These are phyloP conservation scores for Aplosporella prunicola DNA, from an alignment of 2,329 filamentous ascomycete genomes.

Conservation along the genomic window DNA sequence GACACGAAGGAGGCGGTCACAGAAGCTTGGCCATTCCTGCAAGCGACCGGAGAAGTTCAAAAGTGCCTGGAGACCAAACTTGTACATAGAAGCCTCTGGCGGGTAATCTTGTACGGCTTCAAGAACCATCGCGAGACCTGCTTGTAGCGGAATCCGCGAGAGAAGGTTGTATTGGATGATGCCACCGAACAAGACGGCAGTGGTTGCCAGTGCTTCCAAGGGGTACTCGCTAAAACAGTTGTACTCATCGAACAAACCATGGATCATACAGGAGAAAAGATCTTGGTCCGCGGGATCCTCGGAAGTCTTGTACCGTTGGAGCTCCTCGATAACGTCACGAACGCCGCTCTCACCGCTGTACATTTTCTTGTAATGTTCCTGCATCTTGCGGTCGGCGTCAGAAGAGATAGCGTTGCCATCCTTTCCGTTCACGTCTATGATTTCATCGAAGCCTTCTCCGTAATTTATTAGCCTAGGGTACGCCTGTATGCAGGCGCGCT, in stretches of 20 bases:
- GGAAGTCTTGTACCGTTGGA: slow-evolving; percentile 83
- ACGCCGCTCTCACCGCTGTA: slow-evolving; percentile 86
- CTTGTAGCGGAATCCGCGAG: slow-evolving; percentile 79
- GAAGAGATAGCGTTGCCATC: slow-evolving; percentile 72
- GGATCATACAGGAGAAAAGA: slow-evolving; percentile 96
- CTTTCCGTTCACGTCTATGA: slow-evolving; percentile 77
- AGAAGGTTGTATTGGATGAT: slow-evolving; percentile 92
- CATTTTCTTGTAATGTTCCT: slow-evolving; percentile 96
- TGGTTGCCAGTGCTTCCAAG: slow-evolving; percentile 89
- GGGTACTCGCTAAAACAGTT: slow-evolving; percentile 93
- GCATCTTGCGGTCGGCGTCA: slow-evolving; percentile 82
- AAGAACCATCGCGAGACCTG: slow-evolving; percentile 95
- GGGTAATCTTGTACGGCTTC: slow-evolving; percentile 83
- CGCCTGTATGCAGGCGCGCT: slow-evolving; percentile 79
- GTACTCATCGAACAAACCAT: slow-evolving; percentile 95
- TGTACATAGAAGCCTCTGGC: slow-evolving; percentile 87
- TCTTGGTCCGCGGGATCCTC: slow-evolving; percentile 79
- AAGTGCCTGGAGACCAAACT: slow-evolving; percentile 90
- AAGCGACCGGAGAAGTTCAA: slow-evolving; percentile 78
- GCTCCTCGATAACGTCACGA: slow-evolving; percentile 70
- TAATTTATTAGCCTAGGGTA: slow-evolving; percentile 96
- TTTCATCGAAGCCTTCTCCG: slow-evolving; percentile 80
- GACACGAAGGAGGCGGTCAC: slow-evolving; percentile 72
- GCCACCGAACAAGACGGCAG: slow-evolving; percentile 89
- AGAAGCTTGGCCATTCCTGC: slow-evolving; percentile 92